Evolutionary conservation across 2,329 filamentous ascomycete species (phyloP), one percentile per base, ranked within the genome.

Genomic region (Emmonsiellopsis sp.): DNA sequence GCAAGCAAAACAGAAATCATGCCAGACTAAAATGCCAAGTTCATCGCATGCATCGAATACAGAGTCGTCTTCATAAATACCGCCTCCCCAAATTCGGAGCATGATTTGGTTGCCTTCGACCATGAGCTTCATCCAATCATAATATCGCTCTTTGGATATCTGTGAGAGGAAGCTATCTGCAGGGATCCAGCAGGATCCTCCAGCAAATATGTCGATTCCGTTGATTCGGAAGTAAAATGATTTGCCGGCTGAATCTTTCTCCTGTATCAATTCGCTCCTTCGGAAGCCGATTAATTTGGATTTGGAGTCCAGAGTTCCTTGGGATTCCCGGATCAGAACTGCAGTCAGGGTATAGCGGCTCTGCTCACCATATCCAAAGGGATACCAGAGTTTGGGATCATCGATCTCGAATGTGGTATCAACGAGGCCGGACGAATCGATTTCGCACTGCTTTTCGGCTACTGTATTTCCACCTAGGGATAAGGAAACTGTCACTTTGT

Each of bases 1-100:
- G 61, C 86, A 89, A 26, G 80, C 87, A 65, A 92, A 92, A 74
- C 87, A 83, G 64, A 92, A 93, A 64, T 93, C 88, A 61, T 92
- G 87, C 88, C 88, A 93, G 15, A 92, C 85, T 34, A 93, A 71
- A 34, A 93, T 77, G 3, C 88, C 88, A 1, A 88, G 69, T 64
- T 89, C 83, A 59, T 93, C 87, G 59, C 87, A 91, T 5, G 84
- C 78, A 32, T 86, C 79, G 65, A 89, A 90, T 64, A 93, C 87
- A 9, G 75, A 70, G 52, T 87, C 78, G 50, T 85, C 78, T 66
- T 92, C 88, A 70, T 88, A 91, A 47, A 90, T 85, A 1, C 88
- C 88, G 32, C 88, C 84, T 13, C 84, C 84, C 84, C 84, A 87
- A 11, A 83, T 26, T 16, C 78, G 72, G 56, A 83, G 79, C 81